A percentile compares a stretch with the other conserved stretches of the same genome.
These are phyloP conservation scores for Ogataea nitratoaversa DNA, from an alignment of 805 yeast species.

Conservation along the genomic window DNA sequence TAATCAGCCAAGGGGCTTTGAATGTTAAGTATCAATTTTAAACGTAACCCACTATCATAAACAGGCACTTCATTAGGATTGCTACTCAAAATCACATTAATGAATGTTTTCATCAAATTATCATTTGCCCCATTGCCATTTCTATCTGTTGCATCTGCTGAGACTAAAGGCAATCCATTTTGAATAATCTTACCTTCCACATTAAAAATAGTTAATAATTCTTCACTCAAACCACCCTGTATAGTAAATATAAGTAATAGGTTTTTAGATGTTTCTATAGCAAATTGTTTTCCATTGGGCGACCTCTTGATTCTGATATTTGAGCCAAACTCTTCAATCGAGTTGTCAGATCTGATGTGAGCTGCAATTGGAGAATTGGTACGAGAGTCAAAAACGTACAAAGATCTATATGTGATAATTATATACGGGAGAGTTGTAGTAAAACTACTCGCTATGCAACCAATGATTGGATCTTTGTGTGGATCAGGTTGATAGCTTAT, in stretches of 20 bases:
- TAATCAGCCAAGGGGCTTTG: slow-evolving; percentile 30
- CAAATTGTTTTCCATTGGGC: slow-evolving; percentile 33
- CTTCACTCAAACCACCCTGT: slow-evolving; percentile 27
- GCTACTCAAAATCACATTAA: slow-evolving; percentile 23
- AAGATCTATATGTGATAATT: slow-evolving; percentile 32
- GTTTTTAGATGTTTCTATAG: slow-evolving; percentile 37
- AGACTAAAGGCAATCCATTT: slow-evolving; percentile 29
- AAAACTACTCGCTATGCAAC: slow-evolving; percentile 17
- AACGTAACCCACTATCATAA: slow-evolving; percentile 29
- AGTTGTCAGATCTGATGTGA: slow-evolving; percentile 40
- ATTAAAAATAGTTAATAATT: slow-evolving; percentile 28
- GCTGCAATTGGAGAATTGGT: slow-evolving; percentile 46
- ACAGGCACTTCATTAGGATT: slow-evolving; percentile 26
- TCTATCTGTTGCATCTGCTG: slow-evolving; percentile 6
- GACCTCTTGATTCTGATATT: slow-evolving; percentile 38
- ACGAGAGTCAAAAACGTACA: slow-evolving; percentile 36
- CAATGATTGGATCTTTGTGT: slow-evolving; percentile 33
- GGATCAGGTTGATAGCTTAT: slow-evolving; percentile 20
- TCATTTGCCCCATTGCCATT: slow-evolving; percentile 8
- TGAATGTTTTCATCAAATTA: slow-evolving; percentile 22
- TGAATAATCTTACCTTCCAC: slow-evolving; percentile 29
- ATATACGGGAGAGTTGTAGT: slow-evolving; percentile 25
- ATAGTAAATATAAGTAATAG: slow-evolving; percentile 41
- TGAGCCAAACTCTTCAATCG: slow-evolving; percentile 43
- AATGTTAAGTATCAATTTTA: slow-evolving; percentile 32